phyloP scores from a whole-genome alignment of 305 asterid genomes.

The Rubia peregrina region DNA sequence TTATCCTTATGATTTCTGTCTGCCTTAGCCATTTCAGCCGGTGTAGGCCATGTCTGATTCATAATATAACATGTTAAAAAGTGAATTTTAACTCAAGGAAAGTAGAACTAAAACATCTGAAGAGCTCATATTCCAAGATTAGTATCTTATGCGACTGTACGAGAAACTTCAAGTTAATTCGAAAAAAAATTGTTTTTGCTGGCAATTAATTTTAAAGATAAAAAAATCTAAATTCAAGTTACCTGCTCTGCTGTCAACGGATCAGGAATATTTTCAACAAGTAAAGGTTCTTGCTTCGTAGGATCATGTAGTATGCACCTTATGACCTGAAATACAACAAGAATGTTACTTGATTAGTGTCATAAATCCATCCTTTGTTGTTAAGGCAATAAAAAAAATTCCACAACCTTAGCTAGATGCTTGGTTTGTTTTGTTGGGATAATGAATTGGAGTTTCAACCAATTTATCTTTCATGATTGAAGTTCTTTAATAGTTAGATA shows the following conservation, averaged over 20 bases:
- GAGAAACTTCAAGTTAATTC: not conserved
- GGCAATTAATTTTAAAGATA: not conserved
- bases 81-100: not conserved
- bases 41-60: conserved; percentile 97
- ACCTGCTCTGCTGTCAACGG: conserved; percentile 98
- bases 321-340: conserved; percentile 47
- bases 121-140: not conserved
- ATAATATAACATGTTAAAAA: conserved; percentile 7
- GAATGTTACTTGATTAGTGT: not conserved
- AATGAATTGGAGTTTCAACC: not conserved
- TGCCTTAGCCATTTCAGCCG: conserved; percentile 94
- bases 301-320: conserved; percentile 71
- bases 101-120: not conserved
- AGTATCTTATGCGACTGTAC: not conserved
- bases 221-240: not conserved
- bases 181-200: not conserved
- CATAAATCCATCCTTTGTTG: not conserved
- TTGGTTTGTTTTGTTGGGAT: not conserved
- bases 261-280: conserved; percentile 76
- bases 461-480: not conserved
- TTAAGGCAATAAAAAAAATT: no score
- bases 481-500: not conserved
- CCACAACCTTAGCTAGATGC: not conserved
- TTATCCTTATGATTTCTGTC: conserved; percentile 41
- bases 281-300: conserved; percentile 73